These are phyloP conservation scores for Aspergillus nanangensis DNA, from an alignment of 495 filamentous ascomycete genomes.

Conservation along the genomic window DNA sequence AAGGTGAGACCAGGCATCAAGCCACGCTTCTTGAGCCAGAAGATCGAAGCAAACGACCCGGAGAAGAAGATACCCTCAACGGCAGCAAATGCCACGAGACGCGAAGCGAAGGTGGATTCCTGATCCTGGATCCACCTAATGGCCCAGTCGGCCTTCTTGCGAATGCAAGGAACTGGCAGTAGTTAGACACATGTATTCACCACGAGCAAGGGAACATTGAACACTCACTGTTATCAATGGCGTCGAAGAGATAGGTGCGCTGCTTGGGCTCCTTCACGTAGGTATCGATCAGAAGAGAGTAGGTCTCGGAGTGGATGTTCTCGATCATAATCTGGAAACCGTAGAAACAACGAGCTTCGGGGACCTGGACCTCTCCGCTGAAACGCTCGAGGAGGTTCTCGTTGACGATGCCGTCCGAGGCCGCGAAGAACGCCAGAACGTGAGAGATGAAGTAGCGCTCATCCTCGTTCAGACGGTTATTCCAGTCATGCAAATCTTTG, in stretches of 20 bases:
- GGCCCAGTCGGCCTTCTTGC: conserved; percentile 98
- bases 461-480: conserved; percentile 92
- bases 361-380: conserved; percentile 93
- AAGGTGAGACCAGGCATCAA: conserved; percentile 98
- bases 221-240: conserved; percentile 87
- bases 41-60: conserved; percentile 98
- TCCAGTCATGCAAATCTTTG: conserved; percentile 98
- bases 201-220: not conserved
- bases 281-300: conserved; percentile 98
- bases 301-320: conserved; percentile 99
- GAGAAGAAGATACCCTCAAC: conserved; percentile 99
- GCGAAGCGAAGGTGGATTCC: conserved; percentile 89
- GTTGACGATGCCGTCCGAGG: conserved; percentile 99
- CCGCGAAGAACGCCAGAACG: conserved; percentile 98
- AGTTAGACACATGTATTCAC: conserved; percentile 22
- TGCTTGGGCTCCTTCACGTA: conserved; percentile 99
- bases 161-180: conserved; percentile 77
- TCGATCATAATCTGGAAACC: conserved; percentile 99
- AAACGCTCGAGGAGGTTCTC: conserved; percentile 99
- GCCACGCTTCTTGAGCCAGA: conserved; percentile 99
- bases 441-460: conserved; percentile 98
- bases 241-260: conserved; percentile 92
- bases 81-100: conserved; percentile 94
- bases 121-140: conserved; percentile 90
- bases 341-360: conserved; percentile 99